Evolutionary conservation across 2,329 filamentous ascomycete species (phyloP).

Genomic region (Fusarium lateritium): DNA sequence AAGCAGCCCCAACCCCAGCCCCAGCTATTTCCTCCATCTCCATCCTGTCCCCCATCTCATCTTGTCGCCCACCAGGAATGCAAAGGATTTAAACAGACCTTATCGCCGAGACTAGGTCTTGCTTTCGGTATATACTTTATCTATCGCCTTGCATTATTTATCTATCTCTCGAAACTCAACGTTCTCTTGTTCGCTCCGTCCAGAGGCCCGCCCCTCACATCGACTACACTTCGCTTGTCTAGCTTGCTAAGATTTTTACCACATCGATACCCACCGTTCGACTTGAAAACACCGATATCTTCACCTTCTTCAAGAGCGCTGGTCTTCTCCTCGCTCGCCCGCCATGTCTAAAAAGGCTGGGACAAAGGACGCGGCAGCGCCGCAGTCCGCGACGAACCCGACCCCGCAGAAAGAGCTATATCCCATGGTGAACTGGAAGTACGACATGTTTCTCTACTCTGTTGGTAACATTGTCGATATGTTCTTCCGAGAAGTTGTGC

Average conservation of each 20-base stretch:
- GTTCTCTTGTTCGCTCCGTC: conserved; percentile 9
- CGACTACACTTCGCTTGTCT: conserved; percentile 23
- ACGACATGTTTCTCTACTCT: conserved; percentile 82
- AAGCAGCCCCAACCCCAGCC: conserved; percentile 34
- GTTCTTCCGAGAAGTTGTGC: conserved; percentile 98
- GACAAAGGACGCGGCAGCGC: conserved; percentile 46
- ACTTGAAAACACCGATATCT: conserved; percentile 3
- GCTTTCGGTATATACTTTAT: conserved; percentile 23
- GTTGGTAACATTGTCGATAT: conserved; percentile 91
- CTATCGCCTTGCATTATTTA: background rate
- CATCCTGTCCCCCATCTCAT: conserved; percentile 11
- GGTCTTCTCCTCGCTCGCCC: conserved; percentile 20
- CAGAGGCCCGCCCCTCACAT: conserved; percentile 31
- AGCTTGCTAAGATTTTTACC: conserved; percentile 32
- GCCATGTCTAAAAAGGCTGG: conserved; percentile 44
- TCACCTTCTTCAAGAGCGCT: conserved; percentile 22
- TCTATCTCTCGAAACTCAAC: background rate
- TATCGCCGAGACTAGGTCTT: conserved; percentile 11
- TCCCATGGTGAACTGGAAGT: conserved; percentile 80
- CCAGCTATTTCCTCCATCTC: conserved; percentile 41
- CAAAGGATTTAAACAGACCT: conserved; percentile 13
- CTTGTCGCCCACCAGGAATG: conserved; percentile 17
- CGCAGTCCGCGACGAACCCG: conserved; percentile 44
- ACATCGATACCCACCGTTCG: conserved; percentile 15
- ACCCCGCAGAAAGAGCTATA: conserved; percentile 68